phyloP scores from a whole-genome alignment of 2,329 filamentous ascomycete genomes.

The Sarocladiaceae sp. region DNA sequence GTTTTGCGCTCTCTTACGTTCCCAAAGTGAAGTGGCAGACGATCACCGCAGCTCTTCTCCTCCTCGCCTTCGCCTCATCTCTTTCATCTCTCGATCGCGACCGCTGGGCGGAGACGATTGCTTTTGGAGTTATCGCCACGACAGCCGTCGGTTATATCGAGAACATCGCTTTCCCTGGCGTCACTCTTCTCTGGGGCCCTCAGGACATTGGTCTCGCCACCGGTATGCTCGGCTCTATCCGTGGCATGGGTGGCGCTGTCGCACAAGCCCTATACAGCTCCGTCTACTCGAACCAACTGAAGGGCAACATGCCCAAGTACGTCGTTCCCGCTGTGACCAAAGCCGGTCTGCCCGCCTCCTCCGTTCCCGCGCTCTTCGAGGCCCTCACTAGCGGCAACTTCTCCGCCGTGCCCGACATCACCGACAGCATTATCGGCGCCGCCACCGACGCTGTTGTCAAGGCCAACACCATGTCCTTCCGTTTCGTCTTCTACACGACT shows the following conservation, averaged over 20 bases:
- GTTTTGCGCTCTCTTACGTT: conserved; percentile 28
- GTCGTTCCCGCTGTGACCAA: conserved; percentile 27
- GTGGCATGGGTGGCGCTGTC: conserved; percentile 33
- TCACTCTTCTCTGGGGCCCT: conserved; percentile 38
- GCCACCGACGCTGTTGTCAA: conserved; percentile 27
- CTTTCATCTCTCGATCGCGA: conserved; percentile 22
- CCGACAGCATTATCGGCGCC: conserved; percentile 23
- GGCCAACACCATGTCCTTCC: conserved; percentile 37
- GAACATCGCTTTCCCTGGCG: conserved; percentile 34
- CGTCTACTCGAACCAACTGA: conserved; percentile 29
- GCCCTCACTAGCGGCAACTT: conserved; percentile 25
- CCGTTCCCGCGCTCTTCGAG: conserved; percentile 25
- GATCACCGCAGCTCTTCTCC: conserved; percentile 22
- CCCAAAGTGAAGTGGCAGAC: conserved; percentile 29
- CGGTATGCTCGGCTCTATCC: conserved; percentile 39
- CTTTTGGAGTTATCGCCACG: conserved; percentile 25
- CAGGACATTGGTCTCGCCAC: conserved; percentile 39
- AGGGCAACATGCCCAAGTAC: conserved; percentile 24
- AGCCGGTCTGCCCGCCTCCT: conserved; percentile 28
- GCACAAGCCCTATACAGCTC: conserved; percentile 29
- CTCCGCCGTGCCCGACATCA: conserved; percentile 27
- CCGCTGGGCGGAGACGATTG: conserved; percentile 23
- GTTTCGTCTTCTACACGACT: conserved; percentile 33
- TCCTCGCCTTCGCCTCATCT: conserved; percentile 27
- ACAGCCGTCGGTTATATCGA: conserved; percentile 31